A percentile compares a stretch with the other conserved stretches of the same genome.
These are phyloP conservation scores for Vaccinium vitisidaea DNA, from an alignment of 148 eudicot species.

Conservation along the genomic window DNA sequence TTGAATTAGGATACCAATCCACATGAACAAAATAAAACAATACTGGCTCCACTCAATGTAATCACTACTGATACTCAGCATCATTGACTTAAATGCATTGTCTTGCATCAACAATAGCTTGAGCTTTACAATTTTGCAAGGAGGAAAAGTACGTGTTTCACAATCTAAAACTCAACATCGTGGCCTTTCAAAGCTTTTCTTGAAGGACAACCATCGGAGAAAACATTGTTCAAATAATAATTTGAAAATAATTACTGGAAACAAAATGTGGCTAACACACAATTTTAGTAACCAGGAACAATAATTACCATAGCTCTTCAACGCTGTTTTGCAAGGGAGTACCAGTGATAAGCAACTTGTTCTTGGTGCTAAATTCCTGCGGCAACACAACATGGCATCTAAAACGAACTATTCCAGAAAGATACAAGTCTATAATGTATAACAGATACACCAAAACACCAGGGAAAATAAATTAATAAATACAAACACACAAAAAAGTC, in stretches of 20 bases:
- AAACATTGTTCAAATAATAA: neutral
- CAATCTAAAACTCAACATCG: constrained; percentile 1
- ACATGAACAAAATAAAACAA: neutral
- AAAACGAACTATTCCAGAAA: neutral
- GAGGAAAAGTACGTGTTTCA: neutral
- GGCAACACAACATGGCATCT: constrained; percentile 7
- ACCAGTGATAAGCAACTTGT: constrained; percentile 95
- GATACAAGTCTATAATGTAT: neutral
- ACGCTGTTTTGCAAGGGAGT: constrained; percentile 98
- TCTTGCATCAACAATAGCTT: neutral
- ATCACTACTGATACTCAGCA: neutral
- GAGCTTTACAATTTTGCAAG: neutral
- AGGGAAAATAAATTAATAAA: neutral
- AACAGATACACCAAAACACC: neutral
- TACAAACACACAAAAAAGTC: neutral
- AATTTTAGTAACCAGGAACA: neutral
- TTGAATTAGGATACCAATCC: neutral
- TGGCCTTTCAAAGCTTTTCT: constrained; percentile 8
- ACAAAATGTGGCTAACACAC: neutral
- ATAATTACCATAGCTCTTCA: constrained; percentile 88
- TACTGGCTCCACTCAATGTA: neutral
- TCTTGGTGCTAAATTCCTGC: constrained; percentile 97
- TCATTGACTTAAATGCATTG: neutral
- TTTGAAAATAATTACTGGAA: neutral
- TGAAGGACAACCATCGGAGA: neutral